Evolutionary conservation across 768 basidiomycete species (phyloP).

Genomic region (Tubosaeta sp.): DNA sequence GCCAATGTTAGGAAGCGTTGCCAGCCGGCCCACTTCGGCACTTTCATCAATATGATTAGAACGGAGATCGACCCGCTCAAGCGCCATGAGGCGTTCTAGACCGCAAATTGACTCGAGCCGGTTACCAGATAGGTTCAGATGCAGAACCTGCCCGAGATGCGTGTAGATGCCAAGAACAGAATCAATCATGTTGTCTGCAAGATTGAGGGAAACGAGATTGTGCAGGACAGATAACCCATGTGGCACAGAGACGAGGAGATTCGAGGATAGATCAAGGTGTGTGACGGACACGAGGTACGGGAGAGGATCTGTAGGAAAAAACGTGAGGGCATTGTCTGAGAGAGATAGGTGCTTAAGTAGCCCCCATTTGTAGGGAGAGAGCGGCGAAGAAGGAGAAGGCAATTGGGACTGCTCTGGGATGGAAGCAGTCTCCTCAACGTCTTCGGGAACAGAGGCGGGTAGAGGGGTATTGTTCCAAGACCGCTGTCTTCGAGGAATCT

Average conservation of each 20-base stretch:
- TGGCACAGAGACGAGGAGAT: slow-evolving; percentile 86
- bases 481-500: slow-evolving; percentile 40
- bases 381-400: slow-evolving; percentile 30
- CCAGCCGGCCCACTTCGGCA: slow-evolving; percentile 79
- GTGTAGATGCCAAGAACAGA: slow-evolving; percentile 87
- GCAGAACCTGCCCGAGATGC: slow-evolving; percentile 70
- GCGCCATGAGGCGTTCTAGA: slow-evolving; percentile 79
- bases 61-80: slow-evolving; percentile 84
- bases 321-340: slow-evolving; percentile 77
- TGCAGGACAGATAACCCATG: slow-evolving; percentile 67
- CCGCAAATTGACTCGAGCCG: slow-evolving; percentile 94
- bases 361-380: slow-evolving; percentile 67
- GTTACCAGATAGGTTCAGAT: slow-evolving; percentile 79
- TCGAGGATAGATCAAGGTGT: slow-evolving; percentile 86
- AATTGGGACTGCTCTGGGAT: slow-evolving; percentile 17
- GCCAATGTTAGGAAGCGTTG: slow-evolving; percentile 69
- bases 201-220: slow-evolving; percentile 85
- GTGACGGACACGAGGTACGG: slow-evolving; percentile 69
- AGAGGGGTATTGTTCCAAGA: slow-evolving; percentile 49
- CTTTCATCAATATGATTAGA: slow-evolving; percentile 76
- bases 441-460: slow-evolving; percentile 57
- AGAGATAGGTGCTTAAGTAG: slow-evolving; percentile 73
- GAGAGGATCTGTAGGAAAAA: slow-evolving; percentile 64
- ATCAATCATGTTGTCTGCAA: slow-evolving; percentile 97
- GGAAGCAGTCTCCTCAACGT: slow-evolving; percentile 28